Conservation (phyloP, 441 rosid genomes). For the Caryocar brasiliense region DNA sequence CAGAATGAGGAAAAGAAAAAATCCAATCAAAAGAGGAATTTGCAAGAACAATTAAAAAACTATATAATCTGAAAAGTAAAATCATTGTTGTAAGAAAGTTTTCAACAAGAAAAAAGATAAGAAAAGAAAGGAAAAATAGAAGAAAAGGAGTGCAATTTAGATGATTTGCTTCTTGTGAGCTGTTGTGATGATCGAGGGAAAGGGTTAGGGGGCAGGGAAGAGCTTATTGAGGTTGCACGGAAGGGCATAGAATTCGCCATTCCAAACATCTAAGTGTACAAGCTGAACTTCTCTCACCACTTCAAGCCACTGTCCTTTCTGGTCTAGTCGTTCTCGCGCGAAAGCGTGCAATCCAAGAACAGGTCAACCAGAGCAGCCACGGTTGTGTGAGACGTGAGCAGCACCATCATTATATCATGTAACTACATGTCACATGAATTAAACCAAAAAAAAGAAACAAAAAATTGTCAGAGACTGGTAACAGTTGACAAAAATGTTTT, state of each 20-base stretch:
- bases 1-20: slow-evolving; percentile 37
- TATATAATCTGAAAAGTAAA: slow-evolving; percentile 39
- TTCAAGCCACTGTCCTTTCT: slow-evolving; percentile 50
- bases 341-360: slow-evolving; percentile 44
- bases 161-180: not conserved
- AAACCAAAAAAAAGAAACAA: not conserved
- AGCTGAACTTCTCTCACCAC: slow-evolving; percentile 67
- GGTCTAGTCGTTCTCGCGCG: slow-evolving; percentile 31
- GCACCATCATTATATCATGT: slow-evolving; percentile 38
- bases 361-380: slow-evolving; percentile 46
- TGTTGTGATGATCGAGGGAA: not conserved
- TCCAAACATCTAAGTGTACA: slow-evolving; percentile 51
- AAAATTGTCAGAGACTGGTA: not conserved
- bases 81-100: too few species aligned
- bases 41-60: slow-evolving; percentile 33
- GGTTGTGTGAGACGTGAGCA: slow-evolving; percentile 51
- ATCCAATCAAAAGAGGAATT: slow-evolving; percentile 54
- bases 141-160: slow-evolving; percentile 20
- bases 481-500: not conserved
- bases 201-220: slow-evolving; percentile 38
- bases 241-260: slow-evolving; percentile 59
- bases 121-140: too few species aligned
- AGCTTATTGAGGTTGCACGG: slow-evolving; percentile 44
- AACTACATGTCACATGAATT: slow-evolving; percentile 29
- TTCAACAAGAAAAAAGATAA: too few species aligned